Base-by-base conservation (phyloP, 2,329 filamentous ascomycete genomes). In the Apiospora rasikravindrae region DNA sequence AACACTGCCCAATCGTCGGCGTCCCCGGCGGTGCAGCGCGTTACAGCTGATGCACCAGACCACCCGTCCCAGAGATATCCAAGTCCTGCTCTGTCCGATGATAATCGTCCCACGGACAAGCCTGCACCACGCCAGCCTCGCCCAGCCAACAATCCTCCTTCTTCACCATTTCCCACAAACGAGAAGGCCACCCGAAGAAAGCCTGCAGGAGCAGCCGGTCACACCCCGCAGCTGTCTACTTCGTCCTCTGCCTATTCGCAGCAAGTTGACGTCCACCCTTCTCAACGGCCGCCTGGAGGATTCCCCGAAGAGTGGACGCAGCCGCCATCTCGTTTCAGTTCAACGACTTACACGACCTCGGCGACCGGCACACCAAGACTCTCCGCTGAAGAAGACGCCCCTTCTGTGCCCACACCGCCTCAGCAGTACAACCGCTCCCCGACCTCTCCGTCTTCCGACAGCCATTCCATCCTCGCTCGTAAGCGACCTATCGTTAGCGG, bases 311-410 rank as follows among this genome's bases (percentile, higher is more conserved):
- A 86, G 49, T 86, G 86, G 84, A 81, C 83, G 16, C 86, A 89
- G 71, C 88, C 89, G 7, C 80, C 84, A 2, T 92, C 90, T 68
- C 88, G 88, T 66, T 93, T 92, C 80, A 93, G 90, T 80, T 84
- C 88, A 74, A 91, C 89, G 10, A 92, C 90, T 1, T 90, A 88
- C 77, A 86, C 87, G 33, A 88, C 89, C 1, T 87, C 88, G 6
- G 80, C 85, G 64, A 81, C 82, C 16, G 84, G 81, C 24, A 85
- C 80, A 61, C 84, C 82, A 70, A 83, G 80, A 68, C 76, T 80
- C 44, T 83, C 83, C 44, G 74, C 79, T 24, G 82, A 83, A 70
- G 79, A 80, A 29, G 80, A 81, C 64, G 79, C 78, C 13, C 68
- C 68, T 40, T 81, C 83, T 10, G 77, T 83, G 49, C 83, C 77